phyloP scores from a whole-genome alignment of 352 stramenopile species.

The Aphanomyces invadans region DNA sequence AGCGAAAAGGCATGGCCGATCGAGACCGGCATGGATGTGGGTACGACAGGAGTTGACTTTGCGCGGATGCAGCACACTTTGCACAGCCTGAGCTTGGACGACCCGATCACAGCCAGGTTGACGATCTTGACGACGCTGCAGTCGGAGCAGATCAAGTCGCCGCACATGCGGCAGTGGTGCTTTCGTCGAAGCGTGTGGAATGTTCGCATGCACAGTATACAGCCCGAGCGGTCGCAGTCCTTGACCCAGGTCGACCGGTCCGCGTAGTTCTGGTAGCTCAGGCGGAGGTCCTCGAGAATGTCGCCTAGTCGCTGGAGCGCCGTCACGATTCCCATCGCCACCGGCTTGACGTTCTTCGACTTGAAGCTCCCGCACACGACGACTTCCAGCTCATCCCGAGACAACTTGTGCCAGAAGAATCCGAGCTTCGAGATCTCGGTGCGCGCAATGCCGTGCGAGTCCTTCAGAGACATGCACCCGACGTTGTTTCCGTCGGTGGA shows the following conservation, averaged over 20 bases:
- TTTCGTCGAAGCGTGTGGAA: constrained; percentile 68
- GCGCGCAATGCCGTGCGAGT: constrained; percentile 53
- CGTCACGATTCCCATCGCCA: constrained; percentile 43
- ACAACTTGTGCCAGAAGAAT: constrained; percentile 62
- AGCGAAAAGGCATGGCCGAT: neutral
- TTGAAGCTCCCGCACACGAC: constrained; percentile 72
- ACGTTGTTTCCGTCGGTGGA: constrained; percentile 62
- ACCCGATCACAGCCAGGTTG: constrained; percentile 62
- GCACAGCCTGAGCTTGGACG: constrained; percentile 70
- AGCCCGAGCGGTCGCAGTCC: constrained; percentile 57
- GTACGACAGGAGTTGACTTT: constrained; percentile 54
- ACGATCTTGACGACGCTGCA: constrained; percentile 65
- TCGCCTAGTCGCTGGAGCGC: constrained; percentile 47
- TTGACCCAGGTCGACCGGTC: constrained; percentile 70
- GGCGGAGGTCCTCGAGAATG: constrained; percentile 63
- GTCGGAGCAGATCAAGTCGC: constrained; percentile 73
- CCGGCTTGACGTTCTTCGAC: constrained; percentile 53
- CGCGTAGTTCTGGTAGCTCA: constrained; percentile 68
- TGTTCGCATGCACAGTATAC: constrained; percentile 69
- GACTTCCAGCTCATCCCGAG: constrained; percentile 65
- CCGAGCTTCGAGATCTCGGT: constrained; percentile 55
- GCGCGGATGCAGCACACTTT: constrained; percentile 73
- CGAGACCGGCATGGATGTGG: neutral
- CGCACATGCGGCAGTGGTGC: constrained; percentile 76
- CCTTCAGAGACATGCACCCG: constrained; percentile 67